A percentile compares a stretch with the other conserved stretches of the same genome.
Conservation (phyloP, 768 basidiomycete genomes). For the Boletus subparvulus region DNA sequence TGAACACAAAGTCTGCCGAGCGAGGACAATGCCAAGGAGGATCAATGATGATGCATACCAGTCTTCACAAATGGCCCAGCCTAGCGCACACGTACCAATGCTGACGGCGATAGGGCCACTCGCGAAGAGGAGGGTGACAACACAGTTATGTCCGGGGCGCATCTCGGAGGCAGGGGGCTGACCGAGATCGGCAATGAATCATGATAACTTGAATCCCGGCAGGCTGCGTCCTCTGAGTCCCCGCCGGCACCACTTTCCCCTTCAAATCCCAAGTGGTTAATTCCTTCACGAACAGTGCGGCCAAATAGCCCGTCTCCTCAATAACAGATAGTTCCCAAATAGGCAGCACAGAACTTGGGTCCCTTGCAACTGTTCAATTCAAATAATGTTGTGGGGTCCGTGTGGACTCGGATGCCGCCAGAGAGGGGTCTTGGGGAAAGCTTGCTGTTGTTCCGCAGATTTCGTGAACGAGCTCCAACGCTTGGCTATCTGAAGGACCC, state of each 20-base stretch:
- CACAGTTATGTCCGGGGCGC: background rate
- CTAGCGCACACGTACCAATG: conserved; percentile 17
- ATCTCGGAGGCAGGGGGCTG: conserved; percentile 10
- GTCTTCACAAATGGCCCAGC: conserved; percentile 22
- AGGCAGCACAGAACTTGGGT: conserved; percentile 76
- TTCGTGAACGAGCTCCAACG: no score
- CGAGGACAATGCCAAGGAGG: conserved; percentile 27
- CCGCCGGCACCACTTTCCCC: conserved; percentile 9
- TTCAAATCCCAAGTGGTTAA: conserved; percentile 9
- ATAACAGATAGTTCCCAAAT: conserved; percentile 54
- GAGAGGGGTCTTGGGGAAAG: no score
- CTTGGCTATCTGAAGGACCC: no score
- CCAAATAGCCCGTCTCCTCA: conserved; percentile 51
- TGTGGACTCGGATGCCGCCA: no score
- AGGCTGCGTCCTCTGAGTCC: conserved; percentile 10
- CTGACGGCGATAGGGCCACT: conserved; percentile 23
- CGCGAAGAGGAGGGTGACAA: conserved; percentile 9
- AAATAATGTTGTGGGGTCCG: conserved; percentile 11
- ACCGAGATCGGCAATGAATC: conserved; percentile 11
- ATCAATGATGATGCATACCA: conserved; percentile 32
- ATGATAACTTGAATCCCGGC: no score
- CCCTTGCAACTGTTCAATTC: conserved; percentile 16
- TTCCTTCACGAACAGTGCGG: conserved; percentile 42
- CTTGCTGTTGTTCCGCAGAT: no score
- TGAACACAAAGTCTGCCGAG: conserved; percentile 23